These are phyloP conservation scores for Macadamia tetraphylla DNA, from an alignment of 164 flowering plant genomes.

Conservation along the genomic window DNA sequence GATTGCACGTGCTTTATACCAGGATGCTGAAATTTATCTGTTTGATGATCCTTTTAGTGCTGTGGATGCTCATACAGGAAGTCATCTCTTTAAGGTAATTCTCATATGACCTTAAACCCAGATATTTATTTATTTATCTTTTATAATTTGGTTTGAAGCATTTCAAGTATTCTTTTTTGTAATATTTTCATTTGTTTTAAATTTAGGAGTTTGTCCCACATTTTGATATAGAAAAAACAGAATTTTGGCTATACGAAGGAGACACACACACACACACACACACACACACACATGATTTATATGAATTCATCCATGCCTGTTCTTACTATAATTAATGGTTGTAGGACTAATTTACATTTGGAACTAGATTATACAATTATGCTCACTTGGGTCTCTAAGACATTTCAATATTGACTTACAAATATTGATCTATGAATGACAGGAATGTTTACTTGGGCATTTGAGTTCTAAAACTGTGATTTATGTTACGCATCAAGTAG, in stretches of 20 bases:
- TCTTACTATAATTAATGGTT: neutral
- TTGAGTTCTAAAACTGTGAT: constrained; percentile 58
- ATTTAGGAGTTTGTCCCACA: neutral
- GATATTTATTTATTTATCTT: neutral
- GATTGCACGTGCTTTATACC: constrained; percentile 85
- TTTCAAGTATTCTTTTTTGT: neutral
- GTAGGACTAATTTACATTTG: neutral
- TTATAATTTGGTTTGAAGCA: neutral
- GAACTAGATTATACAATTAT: neutral
- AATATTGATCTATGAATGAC: constrained; percentile 2
- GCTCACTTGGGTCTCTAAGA: no score
- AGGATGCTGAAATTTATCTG: constrained; percentile 78
- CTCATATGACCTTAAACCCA: neutral
- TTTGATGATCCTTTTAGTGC: constrained; percentile 95
- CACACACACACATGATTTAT: neutral
- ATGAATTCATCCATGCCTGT: neutral
- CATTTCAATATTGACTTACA: no score
- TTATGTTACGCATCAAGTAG: constrained; percentile 74
- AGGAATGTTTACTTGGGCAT: constrained; percentile 62
- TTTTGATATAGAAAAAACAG: neutral
- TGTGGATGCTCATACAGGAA: constrained; percentile 91
- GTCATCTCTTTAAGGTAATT: constrained; percentile 73
- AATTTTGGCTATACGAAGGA: neutral
- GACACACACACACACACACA: neutral
- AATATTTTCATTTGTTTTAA: neutral